A percentile compares a stretch with the other conserved stretches of the same genome.
phyloP scores from a whole-genome alignment of 2,329 filamentous ascomycete species.

The Diaporthe helianthi region DNA sequence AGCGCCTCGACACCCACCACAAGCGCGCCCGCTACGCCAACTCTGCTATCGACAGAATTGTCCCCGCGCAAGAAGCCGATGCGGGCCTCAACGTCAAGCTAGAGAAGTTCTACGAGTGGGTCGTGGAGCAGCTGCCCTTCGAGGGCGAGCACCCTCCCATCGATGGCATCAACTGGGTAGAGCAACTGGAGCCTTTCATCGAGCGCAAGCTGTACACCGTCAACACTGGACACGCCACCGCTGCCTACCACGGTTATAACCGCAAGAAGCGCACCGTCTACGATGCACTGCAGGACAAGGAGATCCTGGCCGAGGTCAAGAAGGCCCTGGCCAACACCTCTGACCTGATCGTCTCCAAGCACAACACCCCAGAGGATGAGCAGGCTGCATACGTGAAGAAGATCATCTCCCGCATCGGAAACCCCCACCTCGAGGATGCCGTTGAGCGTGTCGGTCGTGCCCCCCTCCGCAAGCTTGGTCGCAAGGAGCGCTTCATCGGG shows the following conservation, averaged over 20 bases:
- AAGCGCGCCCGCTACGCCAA: constrained; percentile 90
- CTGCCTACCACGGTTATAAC: constrained; percentile 93
- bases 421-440: constrained; percentile 89
- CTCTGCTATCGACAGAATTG: constrained; percentile 97
- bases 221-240: constrained; percentile 96
- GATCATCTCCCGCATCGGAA: constrained; percentile 92
- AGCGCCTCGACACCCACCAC: constrained; percentile 72
- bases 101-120: constrained; percentile 99
- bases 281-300: constrained; percentile 82
- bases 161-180: constrained; percentile 90
- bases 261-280: constrained; percentile 86
- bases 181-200: constrained; percentile 91
- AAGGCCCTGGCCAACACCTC: constrained; percentile 86
- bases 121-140: constrained; percentile 89
- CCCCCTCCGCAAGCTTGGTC: constrained; percentile 89
- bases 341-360: constrained; percentile 84
- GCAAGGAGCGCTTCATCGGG: constrained; percentile 95
- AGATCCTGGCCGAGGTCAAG: constrained; percentile 81
- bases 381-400: constrained; percentile 89
- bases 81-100: constrained; percentile 90
- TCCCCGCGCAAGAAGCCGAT: constrained; percentile 83
- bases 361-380: constrained; percentile 75
- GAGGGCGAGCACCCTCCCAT: constrained; percentile 76
- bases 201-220: constrained; percentile 99
- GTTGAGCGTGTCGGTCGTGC: constrained; percentile 96